These are phyloP conservation scores for Sphaceloma murrayae DNA, from an alignment of 2,329 filamentous ascomycete genomes.

Conservation along the genomic window DNA sequence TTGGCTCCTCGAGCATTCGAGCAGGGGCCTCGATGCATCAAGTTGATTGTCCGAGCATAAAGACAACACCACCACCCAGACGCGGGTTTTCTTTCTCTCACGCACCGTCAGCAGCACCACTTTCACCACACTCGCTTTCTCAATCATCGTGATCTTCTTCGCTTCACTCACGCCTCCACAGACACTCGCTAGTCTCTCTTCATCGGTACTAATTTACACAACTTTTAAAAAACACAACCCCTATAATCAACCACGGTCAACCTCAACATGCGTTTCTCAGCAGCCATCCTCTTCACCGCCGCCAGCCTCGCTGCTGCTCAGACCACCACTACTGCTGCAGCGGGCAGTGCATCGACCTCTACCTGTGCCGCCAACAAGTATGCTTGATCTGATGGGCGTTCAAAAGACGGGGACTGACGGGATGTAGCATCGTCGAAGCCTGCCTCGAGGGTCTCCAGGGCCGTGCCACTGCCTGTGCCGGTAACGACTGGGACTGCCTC, in stretches of 20 bases:
- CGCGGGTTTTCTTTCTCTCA: not conserved
- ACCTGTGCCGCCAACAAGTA: constrained; percentile 33
- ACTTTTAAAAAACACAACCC: not conserved
- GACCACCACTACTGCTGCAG: constrained; percentile 27
- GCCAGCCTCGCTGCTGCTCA: constrained; percentile 35
- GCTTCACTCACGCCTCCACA: not conserved
- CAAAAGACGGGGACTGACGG: constrained; percentile 7
- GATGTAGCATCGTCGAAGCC: constrained; percentile 41
- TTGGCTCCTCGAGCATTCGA: constrained; percentile 1
- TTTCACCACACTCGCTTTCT: not conserved
- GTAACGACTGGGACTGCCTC: constrained; percentile 47
- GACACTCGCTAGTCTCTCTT: constrained; percentile 10
- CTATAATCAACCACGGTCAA: not conserved
- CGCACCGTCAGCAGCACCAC: not conserved
- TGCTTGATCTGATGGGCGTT: constrained; percentile 14
- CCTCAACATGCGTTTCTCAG: constrained; percentile 16
- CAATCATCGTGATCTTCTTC: not conserved
- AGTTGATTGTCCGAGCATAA: constrained; percentile 9
- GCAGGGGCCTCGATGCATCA: constrained; percentile 3
- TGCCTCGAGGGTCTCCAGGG: constrained; percentile 36
- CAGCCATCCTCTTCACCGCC: constrained; percentile 27
- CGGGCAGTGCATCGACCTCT: constrained; percentile 21
- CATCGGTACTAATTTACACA: constrained; percentile 1
- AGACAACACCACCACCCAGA: constrained; percentile 5
- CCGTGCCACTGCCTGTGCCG: constrained; percentile 36